phyloP scores from a whole-genome alignment of 768 basidiomycete genomes.

The Psilocybe subaeruginosa region DNA sequence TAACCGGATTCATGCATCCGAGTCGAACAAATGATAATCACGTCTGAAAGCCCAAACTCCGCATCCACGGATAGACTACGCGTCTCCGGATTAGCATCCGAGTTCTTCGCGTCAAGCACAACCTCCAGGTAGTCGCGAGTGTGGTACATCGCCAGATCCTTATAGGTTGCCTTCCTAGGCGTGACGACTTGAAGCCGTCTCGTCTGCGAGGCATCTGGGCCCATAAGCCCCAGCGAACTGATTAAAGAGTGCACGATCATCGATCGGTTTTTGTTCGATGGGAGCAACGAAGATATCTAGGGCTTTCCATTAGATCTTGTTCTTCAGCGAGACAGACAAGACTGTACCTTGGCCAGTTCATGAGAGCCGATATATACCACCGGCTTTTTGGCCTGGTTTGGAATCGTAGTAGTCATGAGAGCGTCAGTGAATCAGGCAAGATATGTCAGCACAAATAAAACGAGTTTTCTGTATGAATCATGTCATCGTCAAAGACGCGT shows the following conservation, averaged over 20 bases:
- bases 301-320: background rate
- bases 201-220: slow-evolving; percentile 25
- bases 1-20: too few relatives aligned
- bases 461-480: background rate
- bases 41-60: slow-evolving; percentile 55
- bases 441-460: background rate
- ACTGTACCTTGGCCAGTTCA: slow-evolving; percentile 25
- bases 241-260: slow-evolving; percentile 67
- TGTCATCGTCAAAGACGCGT: background rate
- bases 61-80: slow-evolving; percentile 16
- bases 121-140: slow-evolving; percentile 70
- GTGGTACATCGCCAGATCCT: slow-evolving; percentile 71
- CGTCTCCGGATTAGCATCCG: slow-evolving; percentile 6
- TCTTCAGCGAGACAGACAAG: background rate
- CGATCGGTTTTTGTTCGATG: slow-evolving; percentile 71
- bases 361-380: slow-evolving; percentile 28
- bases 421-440: background rate
- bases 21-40: slow-evolving; percentile 14
- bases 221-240: slow-evolving; percentile 52
- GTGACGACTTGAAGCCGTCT: slow-evolving; percentile 48
- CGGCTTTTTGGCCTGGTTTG: background rate
- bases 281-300: slow-evolving; percentile 54
- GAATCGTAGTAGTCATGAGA: background rate
- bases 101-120: slow-evolving; percentile 42
- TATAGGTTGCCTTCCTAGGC: slow-evolving; percentile 54